Conservation (phyloP, 352 stramenopile species). For the Blastocystis sp. region DNA sequence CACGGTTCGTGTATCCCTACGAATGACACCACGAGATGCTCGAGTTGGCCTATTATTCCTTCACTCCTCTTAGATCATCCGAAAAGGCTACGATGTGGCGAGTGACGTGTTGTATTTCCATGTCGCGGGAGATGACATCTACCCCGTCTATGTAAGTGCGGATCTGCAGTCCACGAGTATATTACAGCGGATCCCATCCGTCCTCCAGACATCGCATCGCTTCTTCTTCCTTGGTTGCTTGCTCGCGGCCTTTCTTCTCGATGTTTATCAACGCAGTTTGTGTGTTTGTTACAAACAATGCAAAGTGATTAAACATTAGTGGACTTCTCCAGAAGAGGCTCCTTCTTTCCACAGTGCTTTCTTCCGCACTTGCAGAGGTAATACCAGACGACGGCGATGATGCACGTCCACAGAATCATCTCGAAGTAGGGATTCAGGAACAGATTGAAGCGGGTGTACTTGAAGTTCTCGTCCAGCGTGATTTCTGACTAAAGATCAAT, state of each 20-base stretch:
- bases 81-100: not conserved
- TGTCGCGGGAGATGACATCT: not conserved
- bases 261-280: not conserved
- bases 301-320: not conserved
- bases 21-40: not conserved
- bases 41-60: not conserved
- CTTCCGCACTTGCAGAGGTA: constrained; percentile 20
- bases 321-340: not conserved
- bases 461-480: not conserved
- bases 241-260: not conserved
- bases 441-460: not conserved
- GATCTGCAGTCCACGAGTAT: not conserved
- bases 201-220: not conserved
- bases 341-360: constrained; percentile 38
- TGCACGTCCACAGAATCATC: not conserved
- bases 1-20: not conserved
- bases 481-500: not conserved
- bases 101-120: not conserved
- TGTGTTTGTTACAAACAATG: constrained; percentile 31
- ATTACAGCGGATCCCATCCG: not conserved
- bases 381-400: not conserved
- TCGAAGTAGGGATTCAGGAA: constrained; percentile 34
- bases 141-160: not conserved
- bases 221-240: not conserved
- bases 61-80: not conserved